These are phyloP conservation scores for Micractinium sp. DNA, from an alignment of 139 green algal genomes.

Conservation along the genomic window DNA sequence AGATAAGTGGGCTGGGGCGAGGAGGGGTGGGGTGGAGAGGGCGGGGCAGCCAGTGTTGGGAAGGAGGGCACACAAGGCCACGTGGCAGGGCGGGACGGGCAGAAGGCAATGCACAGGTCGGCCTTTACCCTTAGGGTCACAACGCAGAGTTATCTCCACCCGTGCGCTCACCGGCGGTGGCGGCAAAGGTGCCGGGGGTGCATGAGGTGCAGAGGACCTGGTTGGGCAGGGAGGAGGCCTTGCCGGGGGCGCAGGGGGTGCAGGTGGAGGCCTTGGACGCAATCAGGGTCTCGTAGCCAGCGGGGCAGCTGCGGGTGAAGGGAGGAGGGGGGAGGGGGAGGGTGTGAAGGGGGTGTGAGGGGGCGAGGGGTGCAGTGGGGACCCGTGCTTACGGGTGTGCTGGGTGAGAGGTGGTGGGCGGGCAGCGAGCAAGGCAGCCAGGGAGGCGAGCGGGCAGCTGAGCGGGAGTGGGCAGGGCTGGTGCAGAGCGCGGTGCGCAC, in stretches of 20 bases:
- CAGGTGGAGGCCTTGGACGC: not conserved
- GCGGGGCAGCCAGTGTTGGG: too few species aligned
- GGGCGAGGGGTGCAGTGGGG: too few species aligned
- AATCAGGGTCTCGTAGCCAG: not conserved
- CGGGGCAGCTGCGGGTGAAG: constrained; percentile 2
- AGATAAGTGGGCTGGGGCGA: not conserved
- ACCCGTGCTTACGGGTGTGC: too few species aligned
- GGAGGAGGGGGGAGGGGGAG: too few species aligned
- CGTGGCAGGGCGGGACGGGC: not conserved
- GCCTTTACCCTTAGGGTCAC: not conserved
- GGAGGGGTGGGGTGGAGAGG: too few species aligned
- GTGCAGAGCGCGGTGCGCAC: too few species aligned
- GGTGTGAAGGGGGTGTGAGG: too few species aligned
- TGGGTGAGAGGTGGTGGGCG: too few species aligned
- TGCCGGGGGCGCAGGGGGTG: not conserved
- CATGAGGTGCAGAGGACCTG: not conserved
- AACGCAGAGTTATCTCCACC: not conserved
- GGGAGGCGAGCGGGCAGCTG: too few species aligned
- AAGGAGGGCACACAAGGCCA: not conserved
- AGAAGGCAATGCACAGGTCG: not conserved
- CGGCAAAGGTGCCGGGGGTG: not conserved
- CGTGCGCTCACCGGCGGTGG: not conserved
- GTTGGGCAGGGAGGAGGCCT: not conserved
- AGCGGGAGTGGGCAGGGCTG: too few species aligned
- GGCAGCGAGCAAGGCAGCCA: too few species aligned